Conservation (phyloP, 129 eudicot species). For the Artemisia annua region DNA sequence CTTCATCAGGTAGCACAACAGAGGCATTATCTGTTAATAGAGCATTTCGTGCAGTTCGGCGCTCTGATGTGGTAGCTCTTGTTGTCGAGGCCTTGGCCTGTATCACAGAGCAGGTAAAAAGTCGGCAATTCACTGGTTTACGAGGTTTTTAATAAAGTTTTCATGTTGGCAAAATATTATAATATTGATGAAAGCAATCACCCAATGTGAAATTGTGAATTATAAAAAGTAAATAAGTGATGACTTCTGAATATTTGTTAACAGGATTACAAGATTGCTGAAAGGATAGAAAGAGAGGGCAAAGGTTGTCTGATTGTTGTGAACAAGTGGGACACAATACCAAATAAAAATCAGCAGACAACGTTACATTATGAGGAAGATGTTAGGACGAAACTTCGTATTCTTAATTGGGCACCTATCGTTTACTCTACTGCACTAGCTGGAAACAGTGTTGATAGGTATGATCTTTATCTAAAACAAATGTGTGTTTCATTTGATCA, state of each 20-base stretch:
- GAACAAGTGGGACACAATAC: conserved; percentile 99
- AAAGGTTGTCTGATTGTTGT: conserved; percentile 97
- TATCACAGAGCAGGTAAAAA: conserved; percentile 93
- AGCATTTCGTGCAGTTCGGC: conserved; percentile 95
- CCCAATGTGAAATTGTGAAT: background rate
- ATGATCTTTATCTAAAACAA: conserved; percentile 17
- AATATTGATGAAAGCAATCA: background rate
- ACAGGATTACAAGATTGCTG: conserved; percentile 97
- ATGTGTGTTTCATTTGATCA: conserved; percentile 1
- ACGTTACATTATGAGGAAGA: conserved; percentile 79
- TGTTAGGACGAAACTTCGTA: conserved; percentile 86
- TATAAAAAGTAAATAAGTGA: background rate
- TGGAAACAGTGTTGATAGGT: conserved; percentile 89
- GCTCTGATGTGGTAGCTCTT: conserved; percentile 97
- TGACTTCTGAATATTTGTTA: background rate
- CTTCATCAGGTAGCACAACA: conserved; percentile 93
- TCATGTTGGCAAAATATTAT: conserved; percentile 10
- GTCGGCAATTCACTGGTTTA: background rate
- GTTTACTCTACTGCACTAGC: conserved; percentile 90
- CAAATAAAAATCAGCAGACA: conserved; percentile 90
- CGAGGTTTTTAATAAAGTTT: background rate
- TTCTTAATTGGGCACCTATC: conserved; percentile 96
- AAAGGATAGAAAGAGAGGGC: conserved; percentile 91
- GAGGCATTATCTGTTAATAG: conserved; percentile 95
- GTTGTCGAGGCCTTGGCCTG: conserved; percentile 97